Conservation (phyloP, 768 basidiomycete species). For the Naganishia randhawae region DNA sequence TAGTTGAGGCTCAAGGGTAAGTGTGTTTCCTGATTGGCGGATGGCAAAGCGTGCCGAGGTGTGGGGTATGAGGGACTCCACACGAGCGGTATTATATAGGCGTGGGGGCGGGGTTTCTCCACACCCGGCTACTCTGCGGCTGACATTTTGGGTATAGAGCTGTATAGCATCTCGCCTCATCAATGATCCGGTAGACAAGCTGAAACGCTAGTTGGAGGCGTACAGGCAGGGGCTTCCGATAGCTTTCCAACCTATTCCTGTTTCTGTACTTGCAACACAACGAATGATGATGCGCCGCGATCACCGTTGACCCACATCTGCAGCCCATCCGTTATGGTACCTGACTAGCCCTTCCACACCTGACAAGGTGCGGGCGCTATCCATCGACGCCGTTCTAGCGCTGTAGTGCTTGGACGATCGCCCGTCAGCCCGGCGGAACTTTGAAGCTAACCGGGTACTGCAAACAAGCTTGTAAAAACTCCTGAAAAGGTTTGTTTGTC, state of each 20-base stretch:
- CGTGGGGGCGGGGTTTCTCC: neutral
- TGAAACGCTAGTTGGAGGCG: neutral
- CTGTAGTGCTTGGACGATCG: too few relatives aligned
- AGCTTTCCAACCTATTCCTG: neutral
- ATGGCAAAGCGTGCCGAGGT: neutral
- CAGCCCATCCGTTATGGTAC: too few relatives aligned
- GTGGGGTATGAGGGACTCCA: neutral
- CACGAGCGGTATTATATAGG: neutral
- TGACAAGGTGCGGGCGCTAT: too few relatives aligned
- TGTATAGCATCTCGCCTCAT: neutral
- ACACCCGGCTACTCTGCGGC: neutral
- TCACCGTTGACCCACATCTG: too few relatives aligned
- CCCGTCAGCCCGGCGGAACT: too few relatives aligned
- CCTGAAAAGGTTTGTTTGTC: too few relatives aligned
- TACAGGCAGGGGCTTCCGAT: neutral
- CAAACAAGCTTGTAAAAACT: too few relatives aligned
- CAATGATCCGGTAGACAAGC: neutral
- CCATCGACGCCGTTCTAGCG: too few relatives aligned
- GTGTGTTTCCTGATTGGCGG: neutral
- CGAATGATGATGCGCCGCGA: too few relatives aligned
- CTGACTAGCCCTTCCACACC: too few relatives aligned
- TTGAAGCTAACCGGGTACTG: too few relatives aligned
- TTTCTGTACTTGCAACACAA: neutral
- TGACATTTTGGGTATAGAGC: neutral
- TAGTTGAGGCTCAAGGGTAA: neutral